Evolutionary conservation across 257 asterid genomes (phyloP).

Genomic region (Solanum gandarillasii): DNA sequence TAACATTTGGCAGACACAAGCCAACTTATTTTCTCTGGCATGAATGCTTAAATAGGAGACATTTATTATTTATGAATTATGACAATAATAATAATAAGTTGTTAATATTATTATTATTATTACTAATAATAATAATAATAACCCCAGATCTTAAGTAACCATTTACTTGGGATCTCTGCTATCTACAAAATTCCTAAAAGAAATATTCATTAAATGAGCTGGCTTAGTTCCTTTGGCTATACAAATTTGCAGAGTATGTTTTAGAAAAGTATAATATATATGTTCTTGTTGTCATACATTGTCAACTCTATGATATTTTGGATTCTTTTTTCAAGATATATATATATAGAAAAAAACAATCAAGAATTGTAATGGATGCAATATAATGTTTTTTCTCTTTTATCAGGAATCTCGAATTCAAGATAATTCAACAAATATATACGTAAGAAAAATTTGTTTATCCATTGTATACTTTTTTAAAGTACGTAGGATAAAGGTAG

Average conservation of each 20-base stretch:
- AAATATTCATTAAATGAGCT: not conserved
- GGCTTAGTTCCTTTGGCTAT: slow-evolving; percentile 1
- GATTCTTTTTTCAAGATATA: not conserved
- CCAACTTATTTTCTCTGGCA: slow-evolving; percentile 26
- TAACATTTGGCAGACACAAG: slow-evolving; percentile 15
- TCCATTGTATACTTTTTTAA: no score
- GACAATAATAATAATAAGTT: not conserved
- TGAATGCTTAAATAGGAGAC: slow-evolving; percentile 12
- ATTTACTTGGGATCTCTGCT: slow-evolving; percentile 5
- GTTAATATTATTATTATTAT: not conserved
- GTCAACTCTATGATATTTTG: not conserved
- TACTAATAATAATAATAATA: not conserved
- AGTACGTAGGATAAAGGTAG: not conserved
- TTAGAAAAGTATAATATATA: not conserved
- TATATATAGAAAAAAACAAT: not conserved
- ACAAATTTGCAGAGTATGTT: not conserved
- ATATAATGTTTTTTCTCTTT: not conserved
- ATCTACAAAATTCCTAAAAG: not conserved
- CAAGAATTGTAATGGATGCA: not conserved
- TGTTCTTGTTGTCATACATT: slow-evolving; percentile 10
- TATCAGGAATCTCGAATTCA: no score
- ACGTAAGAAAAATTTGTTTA: no score
- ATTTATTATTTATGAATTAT: not conserved
- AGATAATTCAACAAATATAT: no score
- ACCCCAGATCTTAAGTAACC: slow-evolving; percentile 7